Evolutionary conservation across 1,284 basidiomycete species (phyloP).

Genomic region (Fistulinella cinereoalba): DNA sequence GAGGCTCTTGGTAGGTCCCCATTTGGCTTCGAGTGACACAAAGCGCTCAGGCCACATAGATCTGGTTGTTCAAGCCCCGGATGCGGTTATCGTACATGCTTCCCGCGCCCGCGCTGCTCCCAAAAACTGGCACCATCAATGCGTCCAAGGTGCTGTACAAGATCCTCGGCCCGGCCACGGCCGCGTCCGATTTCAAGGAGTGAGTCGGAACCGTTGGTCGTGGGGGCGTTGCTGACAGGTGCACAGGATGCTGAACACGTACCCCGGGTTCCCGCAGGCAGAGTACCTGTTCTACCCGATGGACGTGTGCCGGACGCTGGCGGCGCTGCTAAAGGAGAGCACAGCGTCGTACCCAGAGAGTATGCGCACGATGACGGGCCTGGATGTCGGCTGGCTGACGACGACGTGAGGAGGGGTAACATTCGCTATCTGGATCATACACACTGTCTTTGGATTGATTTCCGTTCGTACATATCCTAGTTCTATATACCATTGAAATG

Average conservation of each 20-base stretch:
- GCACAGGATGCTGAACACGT: conserved; percentile 54
- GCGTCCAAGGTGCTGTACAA: conserved; percentile 77
- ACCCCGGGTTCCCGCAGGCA: conserved; percentile 81
- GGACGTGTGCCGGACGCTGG: conserved; percentile 65
- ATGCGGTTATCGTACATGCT: conserved; percentile 73
- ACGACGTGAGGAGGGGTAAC: no score
- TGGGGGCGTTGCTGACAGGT: conserved; percentile 3
- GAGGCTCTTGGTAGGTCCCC: conserved; percentile 59
- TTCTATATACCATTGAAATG: no score
- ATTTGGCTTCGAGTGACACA: not conserved
- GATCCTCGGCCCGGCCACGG: conserved; percentile 56
- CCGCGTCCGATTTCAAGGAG: conserved; percentile 53
- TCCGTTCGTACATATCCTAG: no score
- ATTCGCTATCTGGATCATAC: no score
- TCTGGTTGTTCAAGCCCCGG: conserved; percentile 90
- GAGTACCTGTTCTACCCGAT: conserved; percentile 77
- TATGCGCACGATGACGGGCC: conserved; percentile 71
- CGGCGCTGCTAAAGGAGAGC: conserved; percentile 66
- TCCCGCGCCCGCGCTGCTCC: conserved; percentile 52
- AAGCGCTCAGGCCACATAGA: conserved; percentile 37
- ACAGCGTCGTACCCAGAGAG: conserved; percentile 69
- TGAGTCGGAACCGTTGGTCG: conserved; percentile 34
- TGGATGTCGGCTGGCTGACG: conserved; percentile 76
- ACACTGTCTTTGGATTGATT: no score
- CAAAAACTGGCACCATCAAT: conserved; percentile 58